Conservation (phyloP, 495 filamentous ascomycete species). For the Chaetomium cochliodes region DNA sequence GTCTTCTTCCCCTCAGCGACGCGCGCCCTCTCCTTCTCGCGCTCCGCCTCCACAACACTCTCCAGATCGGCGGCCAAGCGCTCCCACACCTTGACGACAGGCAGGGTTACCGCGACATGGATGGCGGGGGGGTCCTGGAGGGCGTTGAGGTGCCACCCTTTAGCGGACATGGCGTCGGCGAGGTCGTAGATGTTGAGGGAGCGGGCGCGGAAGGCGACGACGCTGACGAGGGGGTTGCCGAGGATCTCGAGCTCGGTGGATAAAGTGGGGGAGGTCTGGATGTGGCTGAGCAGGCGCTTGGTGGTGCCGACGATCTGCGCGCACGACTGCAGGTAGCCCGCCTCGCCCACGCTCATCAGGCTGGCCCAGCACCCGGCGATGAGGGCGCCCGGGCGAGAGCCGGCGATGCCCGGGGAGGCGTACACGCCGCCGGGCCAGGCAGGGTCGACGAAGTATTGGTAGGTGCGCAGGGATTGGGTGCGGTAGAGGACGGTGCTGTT, state of each 20-base stretch:
- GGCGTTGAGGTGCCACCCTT: slow-evolving; percentile 95
- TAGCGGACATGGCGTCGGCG: slow-evolving; percentile 74
- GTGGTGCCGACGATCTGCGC: slow-evolving; percentile 82
- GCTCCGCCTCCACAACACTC: slow-evolving; percentile 73
- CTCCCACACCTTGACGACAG: slow-evolving; percentile 77
- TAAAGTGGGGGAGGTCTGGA: slow-evolving; percentile 64
- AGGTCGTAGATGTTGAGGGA: slow-evolving; percentile 83
- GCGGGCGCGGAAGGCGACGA: slow-evolving; percentile 77
- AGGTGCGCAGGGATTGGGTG: slow-evolving; percentile 66
- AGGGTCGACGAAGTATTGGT: slow-evolving; percentile 95
- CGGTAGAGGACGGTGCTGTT: slow-evolving; percentile 92
- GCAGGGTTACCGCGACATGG: slow-evolving; percentile 91
- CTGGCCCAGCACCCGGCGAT: slow-evolving; percentile 94
- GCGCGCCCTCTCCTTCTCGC: slow-evolving; percentile 62
- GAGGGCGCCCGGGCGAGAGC: slow-evolving; percentile 85
- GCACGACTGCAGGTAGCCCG: slow-evolving; percentile 84
- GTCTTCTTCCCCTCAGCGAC: slow-evolving; percentile 71
- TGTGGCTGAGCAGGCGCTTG: slow-evolving; percentile 76
- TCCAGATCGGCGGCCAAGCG: slow-evolving; percentile 73
- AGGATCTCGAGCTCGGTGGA: slow-evolving; percentile 72
- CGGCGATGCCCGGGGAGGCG: slow-evolving; percentile 84
- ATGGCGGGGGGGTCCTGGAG: slow-evolving; percentile 91
- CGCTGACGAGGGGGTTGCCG: slow-evolving; percentile 82
- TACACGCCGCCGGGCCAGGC: slow-evolving; percentile 97
- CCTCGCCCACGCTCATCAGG: slow-evolving; percentile 82